Evolutionary conservation across 2,329 filamentous ascomycete species (phyloP), one percentile per base, ranked within the genome.

Genomic region (Trichoderma gracile): DNA sequence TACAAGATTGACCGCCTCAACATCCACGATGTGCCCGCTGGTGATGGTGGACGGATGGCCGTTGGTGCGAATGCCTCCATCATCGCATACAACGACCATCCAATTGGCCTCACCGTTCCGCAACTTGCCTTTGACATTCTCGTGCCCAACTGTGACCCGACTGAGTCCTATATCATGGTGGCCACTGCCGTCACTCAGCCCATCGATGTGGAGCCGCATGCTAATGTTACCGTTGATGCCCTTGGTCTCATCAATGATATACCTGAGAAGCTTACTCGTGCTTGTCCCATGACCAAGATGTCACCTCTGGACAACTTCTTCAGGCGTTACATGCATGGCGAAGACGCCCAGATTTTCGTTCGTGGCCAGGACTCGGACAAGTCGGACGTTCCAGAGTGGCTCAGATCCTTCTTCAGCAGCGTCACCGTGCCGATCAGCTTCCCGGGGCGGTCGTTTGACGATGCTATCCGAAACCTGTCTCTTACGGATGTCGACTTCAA

Each of bases 281-380:
- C 82, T 7, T 99, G 95, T 71, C 94, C 94, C 0, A 82, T 89
- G 64, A 89, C 89, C 2, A 81, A 88, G 30, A 87, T 88, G 8
- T 97, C 94, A 1, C 95, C 95, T 1, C 81, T 99, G 25, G 95
- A 99, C 73, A 80, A 87, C 25, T 83, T 99, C 47, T 81, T 99
- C 62, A 86, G 86, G 50, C 87, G 87, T 60, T 98, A 96, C 74
- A 87, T 98, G 68, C 86, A 90, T 67, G 93, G 94, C 54, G 83
- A 90, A 47, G 83, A 90, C 63, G 90, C 91, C 0, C 92, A 87
- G 1, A 83, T 97, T 14, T 96, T 92, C 76, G 87, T 98, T 55
- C 89, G 90, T 56, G 95, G 94, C 27, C 90, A 90, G 63, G 84
- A 87, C 66, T 80, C 86, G 27, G 86, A 89, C 3, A 83, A 83